Evolutionary conservation across 495 filamentous ascomycete genomes (phyloP).

Genomic region (Penicillium cataractarum): DNA sequence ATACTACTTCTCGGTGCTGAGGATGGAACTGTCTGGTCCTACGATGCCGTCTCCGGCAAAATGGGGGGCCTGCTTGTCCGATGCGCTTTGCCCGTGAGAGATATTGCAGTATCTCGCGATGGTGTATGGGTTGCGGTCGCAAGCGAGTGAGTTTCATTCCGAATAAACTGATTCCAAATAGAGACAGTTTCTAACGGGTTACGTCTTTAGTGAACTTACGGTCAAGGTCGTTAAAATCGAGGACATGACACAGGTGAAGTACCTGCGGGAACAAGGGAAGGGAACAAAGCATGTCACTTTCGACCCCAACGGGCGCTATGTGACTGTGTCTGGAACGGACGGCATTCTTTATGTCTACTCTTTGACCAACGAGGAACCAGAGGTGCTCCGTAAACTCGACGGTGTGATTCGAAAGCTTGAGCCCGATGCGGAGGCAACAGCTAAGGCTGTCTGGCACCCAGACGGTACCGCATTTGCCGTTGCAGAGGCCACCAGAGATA

Average conservation of each 20-base stretch:
- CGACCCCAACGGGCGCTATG: slow-evolving; percentile 74
- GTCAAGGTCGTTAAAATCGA: slow-evolving; percentile 84
- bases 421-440: slow-evolving; percentile 74
- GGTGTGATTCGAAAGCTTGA: slow-evolving; percentile 81
- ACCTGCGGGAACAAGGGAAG: slow-evolving; percentile 78
- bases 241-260: slow-evolving; percentile 73
- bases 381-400: slow-evolving; percentile 79
- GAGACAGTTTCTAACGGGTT: slow-evolving; percentile 15
- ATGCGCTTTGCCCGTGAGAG: slow-evolving; percentile 79
- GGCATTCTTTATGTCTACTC: slow-evolving; percentile 90
- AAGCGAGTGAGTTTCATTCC: slow-evolving; percentile 67
- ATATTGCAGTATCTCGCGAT: slow-evolving; percentile 82
- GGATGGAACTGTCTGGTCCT: slow-evolving; percentile 90
- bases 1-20: slow-evolving; percentile 88
- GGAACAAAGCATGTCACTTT: slow-evolving; percentile 90
- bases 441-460: slow-evolving; percentile 86
- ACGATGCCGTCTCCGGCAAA: slow-evolving; percentile 72
- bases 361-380: slow-evolving; percentile 74
- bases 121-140: slow-evolving; percentile 90
- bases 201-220: slow-evolving; percentile 65
- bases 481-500: slow-evolving; percentile 80
- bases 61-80: slow-evolving; percentile 82
- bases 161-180: not conserved
- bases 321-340: slow-evolving; percentile 85
- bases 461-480: slow-evolving; percentile 90